Conservation (phyloP, 1,284 basidiomycete genomes). For the Melampsora larici-populina region DNA sequence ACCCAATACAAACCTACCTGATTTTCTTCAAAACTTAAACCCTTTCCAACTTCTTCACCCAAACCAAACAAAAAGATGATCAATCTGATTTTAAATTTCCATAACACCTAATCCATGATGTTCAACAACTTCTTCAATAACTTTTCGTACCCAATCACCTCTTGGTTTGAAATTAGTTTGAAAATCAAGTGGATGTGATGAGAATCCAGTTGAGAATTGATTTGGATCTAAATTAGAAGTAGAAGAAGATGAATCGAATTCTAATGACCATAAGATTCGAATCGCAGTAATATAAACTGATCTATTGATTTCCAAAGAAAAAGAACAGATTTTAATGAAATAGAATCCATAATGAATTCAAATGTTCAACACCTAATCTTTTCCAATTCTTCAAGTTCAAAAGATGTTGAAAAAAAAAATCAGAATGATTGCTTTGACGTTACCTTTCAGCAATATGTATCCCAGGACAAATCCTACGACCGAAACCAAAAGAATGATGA, state of each 20-base stretch:
- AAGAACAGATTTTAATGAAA: neutral
- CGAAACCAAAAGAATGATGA: slow-evolving; percentile 50
- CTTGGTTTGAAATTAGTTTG: slow-evolving; percentile 43
- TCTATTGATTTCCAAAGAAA: neutral
- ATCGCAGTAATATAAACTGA: slow-evolving; percentile 48
- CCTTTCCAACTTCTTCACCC: too few relatives aligned
- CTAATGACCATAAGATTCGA: slow-evolving; percentile 46
- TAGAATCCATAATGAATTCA: neutral
- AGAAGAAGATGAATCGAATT: slow-evolving; percentile 40
- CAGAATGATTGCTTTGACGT: too few relatives aligned
- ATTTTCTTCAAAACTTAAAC: too few relatives aligned
- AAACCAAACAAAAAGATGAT: too few relatives aligned
- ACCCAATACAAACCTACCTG: too few relatives aligned
- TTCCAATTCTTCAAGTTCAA: too few relatives aligned
- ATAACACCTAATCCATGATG: neutral
- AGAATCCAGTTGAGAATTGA: slow-evolving; percentile 48
- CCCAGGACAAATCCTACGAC: slow-evolving; percentile 52
- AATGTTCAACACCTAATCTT: too few relatives aligned
- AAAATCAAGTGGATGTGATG: slow-evolving; percentile 47
- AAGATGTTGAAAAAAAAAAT: too few relatives aligned
- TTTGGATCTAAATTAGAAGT: slow-evolving; percentile 44
- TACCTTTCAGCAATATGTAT: slow-evolving; percentile 53
- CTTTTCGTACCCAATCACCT: slow-evolving; percentile 42
- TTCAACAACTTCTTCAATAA: slow-evolving; percentile 15
- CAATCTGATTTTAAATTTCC: neutral